phyloP scores from a whole-genome alignment of 2,329 filamentous ascomycete genomes.

The Rutstroemia sp. region DNA sequence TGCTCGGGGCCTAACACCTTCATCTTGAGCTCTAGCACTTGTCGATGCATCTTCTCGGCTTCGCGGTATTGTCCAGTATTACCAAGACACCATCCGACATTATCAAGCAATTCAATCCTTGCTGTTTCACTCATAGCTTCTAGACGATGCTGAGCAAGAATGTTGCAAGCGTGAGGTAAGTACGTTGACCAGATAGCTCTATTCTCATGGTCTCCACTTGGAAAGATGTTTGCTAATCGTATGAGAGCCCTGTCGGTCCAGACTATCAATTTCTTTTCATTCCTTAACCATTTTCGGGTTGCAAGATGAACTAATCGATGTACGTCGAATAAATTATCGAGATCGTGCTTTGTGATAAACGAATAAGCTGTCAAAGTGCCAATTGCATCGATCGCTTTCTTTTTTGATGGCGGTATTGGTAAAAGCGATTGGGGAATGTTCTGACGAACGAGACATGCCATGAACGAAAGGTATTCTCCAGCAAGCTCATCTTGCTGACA shows the following conservation, averaged over 20 bases:
- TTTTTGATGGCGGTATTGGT: background rate
- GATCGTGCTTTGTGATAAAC: background rate
- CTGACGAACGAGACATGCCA: slow-evolving; percentile 32
- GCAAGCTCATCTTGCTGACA: slow-evolving; percentile 25
- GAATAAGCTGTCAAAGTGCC: slow-evolving; percentile 1
- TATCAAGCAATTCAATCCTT: no score
- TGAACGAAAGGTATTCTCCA: slow-evolving; percentile 32
- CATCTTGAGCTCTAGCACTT: no score
- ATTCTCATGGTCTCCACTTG: slow-evolving; percentile 6
- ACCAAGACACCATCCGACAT: no score
- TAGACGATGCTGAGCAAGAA: no score
- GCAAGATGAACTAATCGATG: slow-evolving; percentile 14
- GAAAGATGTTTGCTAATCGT: slow-evolving; percentile 9
- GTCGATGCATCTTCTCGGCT: no score
- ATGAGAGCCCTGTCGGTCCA: slow-evolving; percentile 6
- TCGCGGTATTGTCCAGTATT: no score
- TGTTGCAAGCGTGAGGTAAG: slow-evolving; percentile 2
- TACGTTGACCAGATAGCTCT: slow-evolving; percentile 11
- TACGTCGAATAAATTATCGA: slow-evolving; percentile 3
- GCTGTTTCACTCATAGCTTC: no score
- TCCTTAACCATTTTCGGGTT: slow-evolving; percentile 11
- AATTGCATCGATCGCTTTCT: slow-evolving; percentile 7
- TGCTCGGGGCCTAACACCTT: no score
- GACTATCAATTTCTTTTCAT: background rate
- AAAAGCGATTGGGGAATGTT: background rate